These are phyloP conservation scores for Oryza rufipogon DNA, from an alignment of 176 grass and related monocot species.

Conservation along the genomic window DNA sequence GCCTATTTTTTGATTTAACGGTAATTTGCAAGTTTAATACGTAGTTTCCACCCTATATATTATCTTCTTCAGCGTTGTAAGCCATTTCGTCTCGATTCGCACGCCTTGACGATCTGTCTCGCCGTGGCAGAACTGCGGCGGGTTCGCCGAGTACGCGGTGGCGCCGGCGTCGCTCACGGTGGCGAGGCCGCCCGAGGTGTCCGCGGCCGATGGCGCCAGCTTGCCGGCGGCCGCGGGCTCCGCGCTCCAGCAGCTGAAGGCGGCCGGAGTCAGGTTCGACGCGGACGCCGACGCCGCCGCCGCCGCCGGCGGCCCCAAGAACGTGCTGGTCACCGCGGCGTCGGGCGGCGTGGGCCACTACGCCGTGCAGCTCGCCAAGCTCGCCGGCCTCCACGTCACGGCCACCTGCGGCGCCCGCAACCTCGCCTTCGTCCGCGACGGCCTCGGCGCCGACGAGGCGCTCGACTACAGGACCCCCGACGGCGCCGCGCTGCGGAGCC, in stretches of 20 bases:
- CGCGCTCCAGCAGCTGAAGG: conserved; percentile 75
- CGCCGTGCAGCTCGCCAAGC: conserved; percentile 80
- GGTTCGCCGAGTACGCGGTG: conserved; percentile 63
- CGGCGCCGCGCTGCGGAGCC: conserved; percentile 61
- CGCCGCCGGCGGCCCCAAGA: conserved; percentile 20
- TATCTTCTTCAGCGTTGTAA: background rate
- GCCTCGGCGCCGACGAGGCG: conserved; percentile 69
- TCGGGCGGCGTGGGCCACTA: conserved; percentile 85
- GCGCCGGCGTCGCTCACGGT: conserved; percentile 48
- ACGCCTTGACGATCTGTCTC: background rate
- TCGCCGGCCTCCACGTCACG: conserved; percentile 63
- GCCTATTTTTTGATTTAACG: too few species aligned
- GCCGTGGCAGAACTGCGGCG: conserved; percentile 57
- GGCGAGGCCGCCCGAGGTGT: conserved; percentile 58
- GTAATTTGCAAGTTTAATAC: too few species aligned
- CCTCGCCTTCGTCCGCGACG: conserved; percentile 38
- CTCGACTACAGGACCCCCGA: conserved; percentile 73
- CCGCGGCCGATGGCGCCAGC: conserved; percentile 57
- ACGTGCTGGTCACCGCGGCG: conserved; percentile 78
- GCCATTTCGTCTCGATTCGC: background rate
- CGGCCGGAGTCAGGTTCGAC: conserved; percentile 53
- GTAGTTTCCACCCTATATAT: too few species aligned
- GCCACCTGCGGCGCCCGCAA: conserved; percentile 87
- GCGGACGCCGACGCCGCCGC: conserved; percentile 5
- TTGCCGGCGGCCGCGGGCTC: conserved; percentile 55